These are phyloP conservation scores for Nevesoporus exiguus DNA, from an alignment of 768 basidiomycete species.

Conservation along the genomic window DNA sequence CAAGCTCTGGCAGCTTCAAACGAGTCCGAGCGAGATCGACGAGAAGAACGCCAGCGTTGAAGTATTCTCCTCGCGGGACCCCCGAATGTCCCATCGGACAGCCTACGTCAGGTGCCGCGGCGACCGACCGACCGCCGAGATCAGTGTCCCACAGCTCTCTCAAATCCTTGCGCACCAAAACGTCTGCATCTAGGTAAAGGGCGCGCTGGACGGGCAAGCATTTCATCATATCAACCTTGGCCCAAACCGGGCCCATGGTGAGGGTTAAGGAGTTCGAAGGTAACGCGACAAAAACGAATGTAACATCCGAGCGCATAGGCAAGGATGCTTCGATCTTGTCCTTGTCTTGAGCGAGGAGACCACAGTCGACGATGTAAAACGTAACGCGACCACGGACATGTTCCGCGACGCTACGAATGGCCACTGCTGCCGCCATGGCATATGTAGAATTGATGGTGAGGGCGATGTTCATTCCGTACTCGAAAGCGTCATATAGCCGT, in stretches of 20 bases:
- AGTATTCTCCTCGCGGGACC: constrained; percentile 37
- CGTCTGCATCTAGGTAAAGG: constrained; percentile 53
- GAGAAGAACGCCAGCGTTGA: constrained; percentile 55
- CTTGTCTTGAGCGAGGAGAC: constrained; percentile 37
- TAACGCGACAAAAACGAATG: constrained; percentile 42
- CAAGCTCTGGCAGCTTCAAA: constrained; percentile 23
- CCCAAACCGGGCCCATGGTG: constrained; percentile 40
- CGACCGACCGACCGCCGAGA: constrained; percentile 40
- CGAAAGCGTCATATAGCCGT: constrained; percentile 26
- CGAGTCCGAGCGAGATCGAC: constrained; percentile 45
- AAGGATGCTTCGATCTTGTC: constrained; percentile 31
- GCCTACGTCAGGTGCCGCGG: constrained; percentile 48
- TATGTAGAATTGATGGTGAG: constrained; percentile 42
- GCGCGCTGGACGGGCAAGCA: constrained; percentile 48
- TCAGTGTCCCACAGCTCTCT: constrained; percentile 44
- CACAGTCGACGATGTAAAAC: constrained; percentile 50
- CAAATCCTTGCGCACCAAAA: constrained; percentile 42
- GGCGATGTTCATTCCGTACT: constrained; percentile 48
- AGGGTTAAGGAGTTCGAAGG: constrained; percentile 29
- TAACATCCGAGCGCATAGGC: constrained; percentile 28
- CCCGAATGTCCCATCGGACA: constrained; percentile 44
- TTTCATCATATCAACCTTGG: constrained; percentile 46
- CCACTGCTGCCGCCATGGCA: constrained; percentile 47
- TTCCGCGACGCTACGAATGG: constrained; percentile 41
- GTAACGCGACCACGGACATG: constrained; percentile 39